phyloP scores from a whole-genome alignment of 2,329 filamentous ascomycete species.

The Fusarium chuoi region DNA sequence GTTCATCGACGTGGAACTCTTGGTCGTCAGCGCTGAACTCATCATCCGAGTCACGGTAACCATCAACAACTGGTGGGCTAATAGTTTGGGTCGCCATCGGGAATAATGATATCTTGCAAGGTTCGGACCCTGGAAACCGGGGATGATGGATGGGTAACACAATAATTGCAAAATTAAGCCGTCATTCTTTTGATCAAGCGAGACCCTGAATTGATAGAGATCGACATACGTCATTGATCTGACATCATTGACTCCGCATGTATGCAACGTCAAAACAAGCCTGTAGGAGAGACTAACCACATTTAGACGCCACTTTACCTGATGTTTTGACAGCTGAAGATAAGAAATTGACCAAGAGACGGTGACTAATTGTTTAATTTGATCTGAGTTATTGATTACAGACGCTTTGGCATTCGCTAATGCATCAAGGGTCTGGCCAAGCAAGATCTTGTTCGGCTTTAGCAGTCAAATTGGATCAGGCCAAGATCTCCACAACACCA shows the following conservation, averaged over 20 bases:
- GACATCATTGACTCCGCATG: constrained; percentile 25
- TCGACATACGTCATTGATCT: constrained; percentile 11
- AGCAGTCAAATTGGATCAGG: background rate
- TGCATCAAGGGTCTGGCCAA: constrained; percentile 2
- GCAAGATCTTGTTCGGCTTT: background rate
- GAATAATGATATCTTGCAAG: background rate
- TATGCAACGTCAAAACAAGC: constrained; percentile 2
- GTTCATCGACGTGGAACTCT: constrained; percentile 11
- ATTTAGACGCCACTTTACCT: background rate
- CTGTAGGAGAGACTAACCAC: background rate
- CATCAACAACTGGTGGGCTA: accelerated
- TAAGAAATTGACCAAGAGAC: background rate
- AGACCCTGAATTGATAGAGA: constrained; percentile 8
- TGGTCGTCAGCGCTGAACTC: background rate
- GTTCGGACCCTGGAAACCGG: background rate
- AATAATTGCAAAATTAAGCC: background rate
- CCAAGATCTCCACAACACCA: background rate
- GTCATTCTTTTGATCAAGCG: background rate
- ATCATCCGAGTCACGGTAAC: background rate
- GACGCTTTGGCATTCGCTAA: constrained; percentile 9
- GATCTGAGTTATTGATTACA: background rate
- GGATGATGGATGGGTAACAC: background rate
- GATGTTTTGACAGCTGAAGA: background rate
- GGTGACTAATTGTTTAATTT: background rate
- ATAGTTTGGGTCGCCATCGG: background rate